A percentile compares a stretch with the other conserved stretches of the same genome.
Evolutionary conservation across 2,329 filamentous ascomycete species (phyloP).

Genomic region (Beauveria rudraprayagi): DNA sequence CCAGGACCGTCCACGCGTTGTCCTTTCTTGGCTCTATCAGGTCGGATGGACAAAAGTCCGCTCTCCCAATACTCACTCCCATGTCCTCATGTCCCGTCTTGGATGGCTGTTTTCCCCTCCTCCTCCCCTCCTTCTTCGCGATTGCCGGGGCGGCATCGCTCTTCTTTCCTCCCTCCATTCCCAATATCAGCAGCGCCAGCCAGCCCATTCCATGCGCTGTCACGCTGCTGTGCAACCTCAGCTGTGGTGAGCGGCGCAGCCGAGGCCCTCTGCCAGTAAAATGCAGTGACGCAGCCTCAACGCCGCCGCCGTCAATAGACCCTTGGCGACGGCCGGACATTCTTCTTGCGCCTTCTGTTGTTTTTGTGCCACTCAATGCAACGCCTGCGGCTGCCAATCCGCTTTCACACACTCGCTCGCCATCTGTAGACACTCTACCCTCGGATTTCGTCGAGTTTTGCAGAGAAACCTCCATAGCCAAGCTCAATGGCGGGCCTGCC

Average conservation of each 20-base stretch:
- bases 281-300: neutral
- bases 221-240: constrained; percentile 3
- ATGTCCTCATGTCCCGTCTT: neutral
- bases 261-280: neutral
- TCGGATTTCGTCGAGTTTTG: neutral
- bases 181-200: neutral
- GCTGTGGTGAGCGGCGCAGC: neutral
- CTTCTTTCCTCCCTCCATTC: neutral
- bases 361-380: neutral
- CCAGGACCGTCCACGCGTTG: no score
- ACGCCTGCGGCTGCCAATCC: neutral
- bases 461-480: neutral
- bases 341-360: neutral
- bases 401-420: neutral
- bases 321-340: neutral
- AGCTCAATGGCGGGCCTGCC: neutral
- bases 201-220: constrained; percentile 7
- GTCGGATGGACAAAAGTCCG: neutral
- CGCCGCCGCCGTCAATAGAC: neutral
- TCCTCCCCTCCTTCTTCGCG: neutral
- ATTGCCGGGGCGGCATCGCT: neutral
- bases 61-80: neutral
- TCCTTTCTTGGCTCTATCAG: neutral
- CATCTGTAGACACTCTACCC: neutral
- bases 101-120: neutral